phyloP scores from a whole-genome alignment of 2,329 filamentous ascomycete genomes.

The Ploettnerulaceae sp. region DNA sequence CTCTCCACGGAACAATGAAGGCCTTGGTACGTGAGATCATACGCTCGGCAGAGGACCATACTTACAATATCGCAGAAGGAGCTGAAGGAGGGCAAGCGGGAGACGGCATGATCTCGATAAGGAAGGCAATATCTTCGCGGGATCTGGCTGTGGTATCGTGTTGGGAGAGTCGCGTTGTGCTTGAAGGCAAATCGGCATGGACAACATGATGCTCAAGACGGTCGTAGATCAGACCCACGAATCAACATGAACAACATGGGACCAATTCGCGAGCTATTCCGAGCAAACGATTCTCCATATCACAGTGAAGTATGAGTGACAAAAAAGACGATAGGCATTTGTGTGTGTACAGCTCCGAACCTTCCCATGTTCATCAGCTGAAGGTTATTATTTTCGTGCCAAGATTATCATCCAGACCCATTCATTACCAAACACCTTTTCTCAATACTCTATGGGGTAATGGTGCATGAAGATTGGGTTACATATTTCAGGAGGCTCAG shows the following conservation, averaged over 20 bases:
- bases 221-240: conserved; percentile 30
- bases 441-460: conserved; percentile 44
- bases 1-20: conserved; percentile 97
- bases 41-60: background rate
- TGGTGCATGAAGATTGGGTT: conserved; percentile 60
- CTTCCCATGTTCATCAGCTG: conserved; percentile 41
- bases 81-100: conserved; percentile 92
- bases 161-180: conserved; percentile 27
- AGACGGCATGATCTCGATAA: conserved; percentile 61
- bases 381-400: conserved; percentile 47
- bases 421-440: conserved; percentile 64
- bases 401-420: conserved; percentile 39
- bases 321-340: conserved; percentile 38
- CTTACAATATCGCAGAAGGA: conserved; percentile 67
- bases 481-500: conserved; percentile 11
- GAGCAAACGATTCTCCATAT: conserved; percentile 7
- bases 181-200: conserved; percentile 23
- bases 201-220: conserved; percentile 21
- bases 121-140: conserved; percentile 24
- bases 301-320: conserved; percentile 11
- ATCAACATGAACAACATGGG: conserved; percentile 28
- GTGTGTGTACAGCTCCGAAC: conserved; percentile 47
- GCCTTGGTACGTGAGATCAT: conserved; percentile 69
- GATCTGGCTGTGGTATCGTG: conserved; percentile 29
- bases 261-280: conserved; percentile 15